phyloP scores from a whole-genome alignment of 805 yeast species.

The Teunomyces pallodes region DNA sequence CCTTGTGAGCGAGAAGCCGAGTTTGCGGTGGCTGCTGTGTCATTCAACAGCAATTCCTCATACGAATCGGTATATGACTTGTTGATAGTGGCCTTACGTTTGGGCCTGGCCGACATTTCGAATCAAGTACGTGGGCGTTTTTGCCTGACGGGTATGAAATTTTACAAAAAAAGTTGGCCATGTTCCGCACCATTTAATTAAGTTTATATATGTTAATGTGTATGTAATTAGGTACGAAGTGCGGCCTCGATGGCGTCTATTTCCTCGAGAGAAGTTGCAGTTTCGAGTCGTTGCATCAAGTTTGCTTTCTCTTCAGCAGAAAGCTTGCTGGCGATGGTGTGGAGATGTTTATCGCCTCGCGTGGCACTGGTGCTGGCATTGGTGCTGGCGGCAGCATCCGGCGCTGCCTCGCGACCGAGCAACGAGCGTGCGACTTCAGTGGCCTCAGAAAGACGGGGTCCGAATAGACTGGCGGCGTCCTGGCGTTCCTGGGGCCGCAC shows the following conservation, averaged over 20 bases:
- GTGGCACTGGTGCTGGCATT: slow-evolving; percentile 11
- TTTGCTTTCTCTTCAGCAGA: slow-evolving; percentile 51
- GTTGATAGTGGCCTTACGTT: slow-evolving; percentile 36
- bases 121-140: not conserved
- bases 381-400: slow-evolving; percentile 12
- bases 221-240: not conserved
- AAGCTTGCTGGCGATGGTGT: slow-evolving; percentile 42
- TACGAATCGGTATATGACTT: slow-evolving; percentile 32
- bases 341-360: slow-evolving; percentile 28
- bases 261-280: slow-evolving; percentile 71
- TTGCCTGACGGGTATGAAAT: not conserved
- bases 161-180: not conserved
- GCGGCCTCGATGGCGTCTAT: slow-evolving; percentile 62
- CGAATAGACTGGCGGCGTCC: slow-evolving; percentile 44
- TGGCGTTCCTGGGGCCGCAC: slow-evolving; percentile 55
- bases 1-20: not conserved
- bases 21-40: slow-evolving; percentile 6
- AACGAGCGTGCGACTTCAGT: slow-evolving; percentile 14
- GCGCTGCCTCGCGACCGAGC: slow-evolving; percentile 7
- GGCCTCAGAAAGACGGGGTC: slow-evolving; percentile 17
- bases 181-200: not conserved
- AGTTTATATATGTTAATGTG: not conserved
- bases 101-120: slow-evolving; percentile 28
- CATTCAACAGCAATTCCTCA: slow-evolving; percentile 27
- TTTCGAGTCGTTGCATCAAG: slow-evolving; percentile 52